Evolutionary conservation across 441 rosid genomes (phyloP).

Genomic region (Gossypium laxum): DNA sequence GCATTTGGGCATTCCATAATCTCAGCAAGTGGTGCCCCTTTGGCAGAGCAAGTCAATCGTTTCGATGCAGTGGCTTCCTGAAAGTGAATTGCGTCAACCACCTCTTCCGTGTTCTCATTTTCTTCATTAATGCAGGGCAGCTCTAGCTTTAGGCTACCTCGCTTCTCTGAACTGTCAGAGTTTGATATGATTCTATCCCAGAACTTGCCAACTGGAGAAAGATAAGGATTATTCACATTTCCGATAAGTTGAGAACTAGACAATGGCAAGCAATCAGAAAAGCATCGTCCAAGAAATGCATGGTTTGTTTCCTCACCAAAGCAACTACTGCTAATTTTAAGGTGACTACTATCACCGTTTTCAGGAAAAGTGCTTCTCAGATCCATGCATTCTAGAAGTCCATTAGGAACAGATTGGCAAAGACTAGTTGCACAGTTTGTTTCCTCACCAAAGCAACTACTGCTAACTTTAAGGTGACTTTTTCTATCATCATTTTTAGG

Average conservation of each 20-base stretch:
- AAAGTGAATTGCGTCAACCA: slow-evolving; percentile 24
- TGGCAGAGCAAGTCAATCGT: slow-evolving; percentile 26
- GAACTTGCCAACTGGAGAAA: slow-evolving; percentile 57
- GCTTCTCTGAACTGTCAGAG: slow-evolving; percentile 63
- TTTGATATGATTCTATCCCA: slow-evolving; percentile 58
- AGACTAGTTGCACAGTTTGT: slow-evolving; percentile 17
- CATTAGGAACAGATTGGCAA: slow-evolving; percentile 56
- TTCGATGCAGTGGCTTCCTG: slow-evolving; percentile 29
- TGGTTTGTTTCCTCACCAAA: slow-evolving; percentile 27
- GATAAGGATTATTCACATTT: slow-evolving; percentile 38
- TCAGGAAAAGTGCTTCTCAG: slow-evolving; percentile 16
- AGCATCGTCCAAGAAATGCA: slow-evolving; percentile 30
- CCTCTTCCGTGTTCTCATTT: slow-evolving; percentile 50
- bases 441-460: slow-evolving; percentile 31
- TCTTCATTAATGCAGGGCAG: slow-evolving; percentile 85
- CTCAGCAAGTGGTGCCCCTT: slow-evolving; percentile 53
- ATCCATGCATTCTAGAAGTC: slow-evolving; percentile 48
- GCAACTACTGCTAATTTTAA: slow-evolving; percentile 28
- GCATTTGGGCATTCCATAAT: slow-evolving; percentile 34
- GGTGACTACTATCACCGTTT: slow-evolving; percentile 18
- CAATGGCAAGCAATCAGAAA: slow-evolving; percentile 40
- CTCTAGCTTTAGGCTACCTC: slow-evolving; percentile 55
- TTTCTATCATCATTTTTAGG: slow-evolving; percentile 15
- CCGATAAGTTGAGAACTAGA: slow-evolving; percentile 30
- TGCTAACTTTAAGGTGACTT: slow-evolving; percentile 27